Conservation (phyloP, 1,284 basidiomycete genomes). For the Pholiota adiposa region DNA sequence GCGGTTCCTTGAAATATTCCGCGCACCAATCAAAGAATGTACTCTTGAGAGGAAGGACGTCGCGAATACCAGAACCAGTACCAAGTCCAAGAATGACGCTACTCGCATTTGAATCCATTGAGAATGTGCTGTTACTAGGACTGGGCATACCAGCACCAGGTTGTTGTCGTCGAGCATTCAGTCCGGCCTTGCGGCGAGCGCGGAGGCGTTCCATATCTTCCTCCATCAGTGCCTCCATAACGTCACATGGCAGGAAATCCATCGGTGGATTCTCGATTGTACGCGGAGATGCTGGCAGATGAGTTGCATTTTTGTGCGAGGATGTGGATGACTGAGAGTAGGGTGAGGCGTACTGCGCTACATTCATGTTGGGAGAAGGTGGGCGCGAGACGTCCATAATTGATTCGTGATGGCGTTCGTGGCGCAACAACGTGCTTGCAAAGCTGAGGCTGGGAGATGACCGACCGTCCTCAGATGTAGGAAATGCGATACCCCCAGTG, state of each 20-base stretch:
- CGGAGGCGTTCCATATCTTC: conserved; percentile 89
- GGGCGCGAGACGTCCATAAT: conserved; percentile 59
- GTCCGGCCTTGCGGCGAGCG: conserved; percentile 58
- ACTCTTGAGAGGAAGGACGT: conserved; percentile 87
- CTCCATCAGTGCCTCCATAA: conserved; percentile 86
- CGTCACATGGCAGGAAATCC: conserved; percentile 70
- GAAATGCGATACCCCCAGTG: conserved; percentile 75
- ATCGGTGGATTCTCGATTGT: conserved; percentile 36
- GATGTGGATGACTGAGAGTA: conserved; percentile 45
- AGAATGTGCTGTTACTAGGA: conserved; percentile 75
- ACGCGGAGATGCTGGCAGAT: conserved; percentile 14
- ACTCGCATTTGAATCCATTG: conserved; percentile 64
- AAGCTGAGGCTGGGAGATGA: conserved; percentile 46
- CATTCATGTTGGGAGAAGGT: conserved; percentile 77
- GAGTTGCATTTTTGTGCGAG: conserved; percentile 1
- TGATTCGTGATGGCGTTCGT: conserved; percentile 36
- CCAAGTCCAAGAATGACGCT: conserved; percentile 75
- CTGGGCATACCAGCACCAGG: conserved; percentile 50
- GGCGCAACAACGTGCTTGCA: conserved; percentile 27
- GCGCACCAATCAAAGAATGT: conserved; percentile 95
- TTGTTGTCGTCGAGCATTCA: conserved; percentile 37
- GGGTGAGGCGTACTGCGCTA: conserved; percentile 77
- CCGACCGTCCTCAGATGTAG: conserved; percentile 58
- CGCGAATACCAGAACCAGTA: conserved; percentile 71
- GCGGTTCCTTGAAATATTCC: conserved; percentile 98